phyloP scores from a whole-genome alignment of 2,329 filamentous ascomycete genomes.

The Diatrype stigma region DNA sequence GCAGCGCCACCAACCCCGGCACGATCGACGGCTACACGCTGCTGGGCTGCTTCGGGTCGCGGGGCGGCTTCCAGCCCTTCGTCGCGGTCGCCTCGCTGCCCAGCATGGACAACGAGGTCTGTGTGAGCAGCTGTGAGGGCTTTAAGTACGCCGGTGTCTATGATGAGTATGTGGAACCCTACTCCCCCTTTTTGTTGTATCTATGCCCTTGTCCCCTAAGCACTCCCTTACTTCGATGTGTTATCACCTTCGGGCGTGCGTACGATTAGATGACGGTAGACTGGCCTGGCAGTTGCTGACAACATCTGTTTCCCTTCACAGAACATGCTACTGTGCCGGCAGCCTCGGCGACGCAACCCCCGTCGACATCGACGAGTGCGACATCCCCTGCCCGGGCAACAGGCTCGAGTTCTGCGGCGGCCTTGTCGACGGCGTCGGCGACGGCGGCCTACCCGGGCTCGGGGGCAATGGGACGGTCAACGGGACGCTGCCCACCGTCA shows the following conservation, averaged over 20 bases:
- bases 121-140: constrained; percentile 33
- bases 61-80: constrained; percentile 33
- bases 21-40: constrained; percentile 17
- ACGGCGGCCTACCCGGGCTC: neutral
- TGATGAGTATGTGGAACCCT: constrained; percentile 21
- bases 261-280: neutral
- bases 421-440: constrained; percentile 10
- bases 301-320: constrained; percentile 7
- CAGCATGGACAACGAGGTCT: constrained; percentile 37
- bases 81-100: constrained; percentile 19
- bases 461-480: neutral
- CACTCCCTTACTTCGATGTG: neutral
- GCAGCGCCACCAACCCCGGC: constrained; percentile 9
- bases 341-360: constrained; percentile 36
- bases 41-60: constrained; percentile 38
- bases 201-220: neutral
- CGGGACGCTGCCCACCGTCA: neutral
- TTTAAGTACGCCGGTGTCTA: constrained; percentile 37
- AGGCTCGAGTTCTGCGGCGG: constrained; percentile 39
- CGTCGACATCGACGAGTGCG: constrained; percentile 30
- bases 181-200: no score
- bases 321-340: constrained; percentile 43
- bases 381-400: constrained; percentile 39
- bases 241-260: neutral
- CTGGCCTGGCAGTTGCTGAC: neutral